Percentiles rank a stretch among this genome's conserved stretches.
phyloP scores from a whole-genome alignment of 805 yeast genomes.

The Barnettozyma siamensis region DNA sequence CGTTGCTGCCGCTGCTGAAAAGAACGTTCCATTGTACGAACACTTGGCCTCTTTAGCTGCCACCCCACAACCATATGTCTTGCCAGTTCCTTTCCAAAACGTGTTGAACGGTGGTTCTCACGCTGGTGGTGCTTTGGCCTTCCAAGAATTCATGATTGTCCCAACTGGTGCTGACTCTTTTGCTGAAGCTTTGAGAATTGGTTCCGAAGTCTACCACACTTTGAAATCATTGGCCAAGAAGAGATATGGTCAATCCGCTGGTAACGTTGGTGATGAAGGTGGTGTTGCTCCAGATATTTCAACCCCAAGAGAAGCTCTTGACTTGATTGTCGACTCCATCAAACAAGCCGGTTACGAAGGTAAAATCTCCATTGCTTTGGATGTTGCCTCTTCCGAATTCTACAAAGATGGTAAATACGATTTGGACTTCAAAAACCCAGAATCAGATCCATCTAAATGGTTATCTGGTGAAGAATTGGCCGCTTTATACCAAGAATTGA shows the following conservation, averaged over 20 bases:
- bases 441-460: constrained; percentile 88
- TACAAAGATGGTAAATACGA: constrained; percentile 96
- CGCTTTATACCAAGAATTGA: constrained; percentile 70
- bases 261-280: constrained; percentile 99
- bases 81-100: constrained; percentile 99
- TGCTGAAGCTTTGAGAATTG: constrained; percentile 94
- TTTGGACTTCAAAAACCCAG: constrained; percentile 96
- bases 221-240: constrained; percentile 89
- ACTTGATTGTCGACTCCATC: constrained; percentile 86
- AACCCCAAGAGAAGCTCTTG: constrained; percentile 95
- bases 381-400: constrained; percentile 97
- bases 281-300: constrained; percentile 99
- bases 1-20: constrained; percentile 97
- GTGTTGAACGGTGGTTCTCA: constrained; percentile 99
- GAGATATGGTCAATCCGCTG: constrained; percentile 96
- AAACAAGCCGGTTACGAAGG: constrained; percentile 95
- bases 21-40: constrained; percentile 86
- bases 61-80: constrained; percentile 76
- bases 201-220: constrained; percentile 97
- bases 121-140: constrained; percentile 98
- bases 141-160: constrained; percentile 99
- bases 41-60: constrained; percentile 77
- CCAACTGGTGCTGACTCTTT: constrained; percentile 88
- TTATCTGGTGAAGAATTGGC: constrained; percentile 85
- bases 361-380: constrained; percentile 85